Base-by-base conservation (phyloP, 305 asterid genomes). In the Euphrasia arctica region DNA sequence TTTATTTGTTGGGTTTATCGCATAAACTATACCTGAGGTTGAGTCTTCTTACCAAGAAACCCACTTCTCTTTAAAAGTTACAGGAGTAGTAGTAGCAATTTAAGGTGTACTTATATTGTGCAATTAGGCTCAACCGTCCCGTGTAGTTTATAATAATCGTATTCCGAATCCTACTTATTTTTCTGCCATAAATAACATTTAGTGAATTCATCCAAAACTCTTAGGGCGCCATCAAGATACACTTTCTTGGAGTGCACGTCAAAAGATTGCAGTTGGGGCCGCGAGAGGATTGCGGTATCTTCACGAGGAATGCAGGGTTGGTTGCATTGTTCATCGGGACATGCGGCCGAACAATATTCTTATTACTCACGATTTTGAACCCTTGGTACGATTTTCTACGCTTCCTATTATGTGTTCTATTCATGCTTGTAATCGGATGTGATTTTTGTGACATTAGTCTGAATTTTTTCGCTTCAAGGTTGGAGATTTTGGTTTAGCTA, bases 271-370 rank as follows among this genome's bases (percentile, higher is more conserved):
- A 0, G 89, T 88, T 5, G 99, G 99, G 61, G 99, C 99, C 50
- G 99, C 99, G 29, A 80, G 96, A 60, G 99, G 97, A 28, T 65
- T 90, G 56, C 81, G 97, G 34, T 94, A 94, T 83, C 97, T 94
- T 75, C 99, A 94, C 2, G 97, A 94, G 75, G 97, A 94, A 75
- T 90, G 99, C 76, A 78, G 99, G 76, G 99, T 94, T 28, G 99
- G 97, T 50, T 93, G 99, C 86, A 90, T 93, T 52, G 99, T 93
- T 63, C 99, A 94, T 51, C 79, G 99, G 47, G 97, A 94, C 66
- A 88, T 94, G 97, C 79, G 96, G 60, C 99, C 99, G 5, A 94
- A 94, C 68, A 90, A 94, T 75, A 94, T 94, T 73, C 96, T 94
- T 61, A 79, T 94, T 36, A 94, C 99, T 52, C 99, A 90, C 65